Conservation (phyloP, 2,329 filamentous ascomycete species). For the Aspergillus clavatus region DNA sequence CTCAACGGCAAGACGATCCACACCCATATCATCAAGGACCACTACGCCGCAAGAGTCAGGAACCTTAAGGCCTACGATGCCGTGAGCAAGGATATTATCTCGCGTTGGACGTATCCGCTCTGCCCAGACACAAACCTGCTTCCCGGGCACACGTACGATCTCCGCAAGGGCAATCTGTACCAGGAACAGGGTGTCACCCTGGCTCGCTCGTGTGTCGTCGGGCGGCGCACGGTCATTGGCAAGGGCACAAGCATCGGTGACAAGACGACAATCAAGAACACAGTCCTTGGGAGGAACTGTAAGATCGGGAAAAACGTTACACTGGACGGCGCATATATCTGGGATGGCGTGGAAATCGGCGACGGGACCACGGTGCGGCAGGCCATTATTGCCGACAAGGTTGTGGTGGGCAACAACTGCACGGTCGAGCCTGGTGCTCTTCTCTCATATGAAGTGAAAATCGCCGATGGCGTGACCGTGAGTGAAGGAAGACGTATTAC, state of each 20-base stretch:
- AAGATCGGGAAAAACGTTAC: slow-evolving; percentile 79
- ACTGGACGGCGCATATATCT: slow-evolving; percentile 77
- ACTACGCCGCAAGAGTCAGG: slow-evolving; percentile 80
- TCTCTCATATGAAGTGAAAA: slow-evolving; percentile 70
- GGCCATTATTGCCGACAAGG: slow-evolving; percentile 72
- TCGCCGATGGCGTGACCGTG: slow-evolving; percentile 57
- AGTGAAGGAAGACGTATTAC: slow-evolving; percentile 41
- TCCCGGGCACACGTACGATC: slow-evolving; percentile 68
- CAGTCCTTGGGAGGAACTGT: slow-evolving; percentile 78
- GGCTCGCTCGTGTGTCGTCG: slow-evolving; percentile 65
- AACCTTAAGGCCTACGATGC: slow-evolving; percentile 88
- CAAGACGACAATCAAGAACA: slow-evolving; percentile 64
- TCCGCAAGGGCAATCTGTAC: slow-evolving; percentile 65
- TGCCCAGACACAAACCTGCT: slow-evolving; percentile 85
- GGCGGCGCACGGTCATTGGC: slow-evolving; percentile 69
- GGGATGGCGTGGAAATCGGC: slow-evolving; percentile 75
- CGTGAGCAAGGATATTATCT: slow-evolving; percentile 79
- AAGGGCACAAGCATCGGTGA: slow-evolving; percentile 70
- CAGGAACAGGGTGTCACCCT: slow-evolving; percentile 73
- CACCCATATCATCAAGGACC: slow-evolving; percentile 73
- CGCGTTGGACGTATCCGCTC: slow-evolving; percentile 81
- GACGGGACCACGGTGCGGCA: slow-evolving; percentile 67
- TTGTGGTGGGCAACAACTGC: slow-evolving; percentile 65
- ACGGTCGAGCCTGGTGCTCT: slow-evolving; percentile 67
- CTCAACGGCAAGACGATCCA: slow-evolving; percentile 97